phyloP scores from a whole-genome alignment of 2,329 filamentous ascomycete genomes.

The Neopestalotiopsis sp. region DNA sequence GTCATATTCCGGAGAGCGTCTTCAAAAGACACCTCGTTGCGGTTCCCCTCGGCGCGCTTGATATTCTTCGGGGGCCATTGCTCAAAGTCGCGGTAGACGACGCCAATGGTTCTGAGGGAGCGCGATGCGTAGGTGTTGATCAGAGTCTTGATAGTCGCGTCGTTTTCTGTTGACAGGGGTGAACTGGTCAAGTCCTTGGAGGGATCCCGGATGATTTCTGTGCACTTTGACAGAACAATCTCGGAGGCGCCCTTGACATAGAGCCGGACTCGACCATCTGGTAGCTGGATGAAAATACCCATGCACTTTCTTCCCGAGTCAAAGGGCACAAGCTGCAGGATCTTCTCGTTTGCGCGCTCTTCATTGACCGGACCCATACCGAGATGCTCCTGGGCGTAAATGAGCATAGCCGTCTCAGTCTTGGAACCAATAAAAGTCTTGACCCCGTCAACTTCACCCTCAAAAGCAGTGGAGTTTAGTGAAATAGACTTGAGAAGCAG shows the following conservation, averaged over 20 bases:
- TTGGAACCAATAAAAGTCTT: slow-evolving; percentile 76
- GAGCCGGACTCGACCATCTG: slow-evolving; percentile 57
- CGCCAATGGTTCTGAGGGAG: slow-evolving; percentile 83
- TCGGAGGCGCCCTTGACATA: slow-evolving; percentile 70
- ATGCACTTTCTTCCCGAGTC: slow-evolving; percentile 78
- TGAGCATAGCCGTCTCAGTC: slow-evolving; percentile 77
- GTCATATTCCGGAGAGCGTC: slow-evolving; percentile 71
- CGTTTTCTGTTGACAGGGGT: slow-evolving; percentile 56
- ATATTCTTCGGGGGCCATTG: slow-evolving; percentile 78
- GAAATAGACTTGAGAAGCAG: slow-evolving; percentile 64
- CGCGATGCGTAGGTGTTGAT: slow-evolving; percentile 80
- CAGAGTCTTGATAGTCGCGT: slow-evolving; percentile 63
- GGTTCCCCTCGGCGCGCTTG: slow-evolving; percentile 58
- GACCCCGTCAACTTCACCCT: slow-evolving; percentile 71
- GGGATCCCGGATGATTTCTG: slow-evolving; percentile 55
- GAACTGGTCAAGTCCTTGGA: slow-evolving; percentile 47
- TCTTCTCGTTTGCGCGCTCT: slow-evolving; percentile 63
- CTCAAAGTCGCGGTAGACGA: slow-evolving; percentile 84
- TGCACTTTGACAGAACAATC: slow-evolving; percentile 64
- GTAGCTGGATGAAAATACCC: slow-evolving; percentile 61
- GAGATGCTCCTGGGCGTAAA: slow-evolving; percentile 69
- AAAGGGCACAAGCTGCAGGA: slow-evolving; percentile 74
- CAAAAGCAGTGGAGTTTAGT: slow-evolving; percentile 76
- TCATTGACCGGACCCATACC: slow-evolving; percentile 69
- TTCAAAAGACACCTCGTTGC: slow-evolving; percentile 67